phyloP scores from a whole-genome alignment of 2,329 filamentous ascomycete species.

The Phyllosticta citriasiana region DNA sequence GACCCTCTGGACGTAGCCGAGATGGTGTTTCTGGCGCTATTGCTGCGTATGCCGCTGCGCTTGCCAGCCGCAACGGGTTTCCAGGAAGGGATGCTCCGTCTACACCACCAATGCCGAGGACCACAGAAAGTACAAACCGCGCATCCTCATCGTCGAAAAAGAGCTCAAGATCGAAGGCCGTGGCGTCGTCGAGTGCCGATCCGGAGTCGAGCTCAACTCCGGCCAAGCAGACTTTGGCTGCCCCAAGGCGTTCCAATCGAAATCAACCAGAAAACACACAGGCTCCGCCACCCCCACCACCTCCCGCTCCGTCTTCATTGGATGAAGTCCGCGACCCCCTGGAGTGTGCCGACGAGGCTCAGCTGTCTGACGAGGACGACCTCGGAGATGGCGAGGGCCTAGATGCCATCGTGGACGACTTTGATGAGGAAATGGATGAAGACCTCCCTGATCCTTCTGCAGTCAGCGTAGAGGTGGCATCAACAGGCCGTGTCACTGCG shows the following conservation, averaged over 20 bases:
- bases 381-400: constrained; percentile 55
- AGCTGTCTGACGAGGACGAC: constrained; percentile 63
- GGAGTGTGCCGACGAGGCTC: constrained; percentile 89
- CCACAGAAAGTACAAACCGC: constrained; percentile 22
- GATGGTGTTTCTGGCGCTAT: constrained; percentile 58
- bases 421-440: constrained; percentile 72
- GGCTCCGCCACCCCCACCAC: constrained; percentile 42
- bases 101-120: constrained; percentile 27
- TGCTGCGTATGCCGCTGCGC: constrained; percentile 68
- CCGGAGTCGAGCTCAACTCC: constrained; percentile 37
- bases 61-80: constrained; percentile 40
- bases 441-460: constrained; percentile 73
- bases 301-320: constrained; percentile 24
- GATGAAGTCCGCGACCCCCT: constrained; percentile 45
- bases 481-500: constrained; percentile 79
- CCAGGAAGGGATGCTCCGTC: constrained; percentile 21
- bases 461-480: constrained; percentile 82
- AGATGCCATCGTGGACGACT: constrained; percentile 80
- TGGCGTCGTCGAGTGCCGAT: constrained; percentile 36
- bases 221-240: constrained; percentile 41
- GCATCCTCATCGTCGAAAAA: constrained; percentile 20
- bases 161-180: constrained; percentile 21
- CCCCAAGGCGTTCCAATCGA: constrained; percentile 53
- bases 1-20: constrained; percentile 43
- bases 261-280: constrained; percentile 38